Evolutionary conservation across 345 rosid species (phyloP).

Genomic region (Boechera stricta): DNA sequence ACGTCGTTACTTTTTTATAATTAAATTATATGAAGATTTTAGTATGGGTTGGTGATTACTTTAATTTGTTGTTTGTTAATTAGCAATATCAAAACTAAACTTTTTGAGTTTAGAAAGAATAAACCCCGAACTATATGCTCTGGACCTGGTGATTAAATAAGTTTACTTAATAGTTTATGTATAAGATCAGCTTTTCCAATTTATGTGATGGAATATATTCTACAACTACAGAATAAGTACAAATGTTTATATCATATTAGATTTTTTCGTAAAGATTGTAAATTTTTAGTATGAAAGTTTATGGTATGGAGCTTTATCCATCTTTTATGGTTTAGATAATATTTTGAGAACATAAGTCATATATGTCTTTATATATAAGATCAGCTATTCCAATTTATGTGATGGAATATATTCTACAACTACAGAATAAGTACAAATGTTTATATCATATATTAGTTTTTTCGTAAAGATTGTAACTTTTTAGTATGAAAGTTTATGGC

Average conservation of each 20-base stretch:
- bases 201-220: constrained; percentile 43
- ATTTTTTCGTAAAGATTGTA: constrained; percentile 8
- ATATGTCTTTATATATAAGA: constrained; percentile 8
- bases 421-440: constrained; percentile 29
- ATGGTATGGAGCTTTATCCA: constrained; percentile 23
- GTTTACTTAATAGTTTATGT: constrained; percentile 9
- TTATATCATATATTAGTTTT: not conserved
- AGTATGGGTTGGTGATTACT: constrained; percentile 43
- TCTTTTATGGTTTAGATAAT: constrained; percentile 14
- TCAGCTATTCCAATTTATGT: constrained; percentile 35
- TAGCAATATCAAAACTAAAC: not conserved
- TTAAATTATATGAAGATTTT: not conserved
- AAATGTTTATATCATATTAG: not conserved
- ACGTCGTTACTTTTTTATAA: constrained; percentile 23
- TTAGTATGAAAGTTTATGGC: constrained; percentile 15
- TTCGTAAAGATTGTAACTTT: constrained; percentile 8
- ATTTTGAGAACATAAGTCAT: not conserved
- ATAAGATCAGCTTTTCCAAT: constrained; percentile 34
- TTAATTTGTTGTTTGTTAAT: constrained; percentile 26
- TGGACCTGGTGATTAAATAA: constrained; percentile 11
- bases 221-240: constrained; percentile 28
- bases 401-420: constrained; percentile 40
- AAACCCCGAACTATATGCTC: constrained; percentile 3
- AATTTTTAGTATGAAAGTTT: constrained; percentile 12
- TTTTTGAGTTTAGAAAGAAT: constrained; percentile 15